Evolutionary conservation across 495 filamentous ascomycete genomes (phyloP), one percentile per base, ranked within the genome.

Genomic region (Hypomontagnella submonticulosa): DNA sequence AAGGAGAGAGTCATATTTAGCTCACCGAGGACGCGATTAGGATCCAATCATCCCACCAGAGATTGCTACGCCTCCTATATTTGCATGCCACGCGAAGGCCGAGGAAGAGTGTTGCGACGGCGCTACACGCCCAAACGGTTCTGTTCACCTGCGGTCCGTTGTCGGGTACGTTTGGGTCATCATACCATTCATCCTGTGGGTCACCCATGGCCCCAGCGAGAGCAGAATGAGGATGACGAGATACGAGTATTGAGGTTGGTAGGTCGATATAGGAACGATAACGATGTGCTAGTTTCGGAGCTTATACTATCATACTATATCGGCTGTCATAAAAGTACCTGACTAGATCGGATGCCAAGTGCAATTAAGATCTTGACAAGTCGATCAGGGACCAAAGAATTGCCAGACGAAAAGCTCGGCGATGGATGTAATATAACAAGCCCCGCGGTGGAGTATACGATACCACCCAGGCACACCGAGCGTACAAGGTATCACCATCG

Each of bases 1-100:
- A 38, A 3, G 36, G 10, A 3, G 36, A 13, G n/a, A 38, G 9
- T 8, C 36, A 10, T 13, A 4, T 10, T 19, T 38, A 9, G 67
- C 67, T 59, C 44, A 75, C 72, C 71, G 68, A 75, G 6, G 59
- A 48, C 10, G 59, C 66, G 3, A 71, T 50, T 32, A 75, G 55
- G 20, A 75, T 33, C 32, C 65, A 63, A 43, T 75, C 73, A 27
- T 75, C 73, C 27, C 61, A 70, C 66, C 71, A 71, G 3, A 73
- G 48, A 4, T 8, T 12, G 8, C 59, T 53, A 15, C 42, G 20
- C 6, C 58, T 57, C 18, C 40, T 50, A 4, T 47, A 33, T 54
- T 75, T 75, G 48, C 55, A 58, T n/a, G 46, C 58, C 1, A 75
- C 18, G 0, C 73, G 64, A n/a, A 71, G 60, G 8, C 52, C 57